phyloP scores from a whole-genome alignment of 1,139 yeast species.

The Saccharomyces hybrid region DNA sequence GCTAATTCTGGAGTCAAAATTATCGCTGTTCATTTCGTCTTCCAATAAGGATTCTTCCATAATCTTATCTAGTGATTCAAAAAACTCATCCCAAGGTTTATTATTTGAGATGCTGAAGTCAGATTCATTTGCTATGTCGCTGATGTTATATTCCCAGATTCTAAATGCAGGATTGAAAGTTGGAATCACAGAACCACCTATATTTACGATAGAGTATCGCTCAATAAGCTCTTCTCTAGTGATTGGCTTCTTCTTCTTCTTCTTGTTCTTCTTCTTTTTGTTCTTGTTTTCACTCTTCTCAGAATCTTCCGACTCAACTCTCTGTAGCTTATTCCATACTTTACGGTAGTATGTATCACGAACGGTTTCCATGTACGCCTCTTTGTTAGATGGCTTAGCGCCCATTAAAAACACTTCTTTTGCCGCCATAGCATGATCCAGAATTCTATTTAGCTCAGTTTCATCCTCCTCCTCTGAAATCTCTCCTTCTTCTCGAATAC shows the following conservation, averaged over 20 bases:
- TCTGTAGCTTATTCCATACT: conserved; percentile 16
- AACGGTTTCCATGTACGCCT: conserved; percentile 49
- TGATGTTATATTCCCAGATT: conserved; percentile 77
- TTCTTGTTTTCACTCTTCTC: conserved; percentile 5
- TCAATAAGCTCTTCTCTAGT: conserved; percentile 40
- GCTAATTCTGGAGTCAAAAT: conserved; percentile 9
- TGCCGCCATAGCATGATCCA: conserved; percentile 29
- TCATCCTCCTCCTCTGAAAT: conserved; percentile 11
- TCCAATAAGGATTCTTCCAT: conserved; percentile 16
- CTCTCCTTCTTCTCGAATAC: conserved; percentile 17
- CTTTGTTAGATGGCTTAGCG: conserved; percentile 62
- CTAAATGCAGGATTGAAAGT: conserved; percentile 77
- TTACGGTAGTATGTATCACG: conserved; percentile 46
- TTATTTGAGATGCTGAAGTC: conserved; percentile 10
- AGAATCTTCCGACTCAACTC: neutral
- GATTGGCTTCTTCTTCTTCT: conserved; percentile 30
- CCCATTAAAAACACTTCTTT: conserved; percentile 37
- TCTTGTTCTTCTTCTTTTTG: conserved; percentile 18
- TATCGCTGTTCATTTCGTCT: conserved; percentile 16
- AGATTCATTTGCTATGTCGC: conserved; percentile 37
- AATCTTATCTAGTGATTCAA: conserved; percentile 39
- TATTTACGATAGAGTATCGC: conserved; percentile 62
- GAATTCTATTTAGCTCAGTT: conserved; percentile 8
- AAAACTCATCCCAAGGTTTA: conserved; percentile 51
- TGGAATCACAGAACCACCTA: conserved; percentile 73